These are phyloP conservation scores for Solanum clarkiae DNA, from an alignment of 257 asterid genomes.

Conservation along the genomic window DNA sequence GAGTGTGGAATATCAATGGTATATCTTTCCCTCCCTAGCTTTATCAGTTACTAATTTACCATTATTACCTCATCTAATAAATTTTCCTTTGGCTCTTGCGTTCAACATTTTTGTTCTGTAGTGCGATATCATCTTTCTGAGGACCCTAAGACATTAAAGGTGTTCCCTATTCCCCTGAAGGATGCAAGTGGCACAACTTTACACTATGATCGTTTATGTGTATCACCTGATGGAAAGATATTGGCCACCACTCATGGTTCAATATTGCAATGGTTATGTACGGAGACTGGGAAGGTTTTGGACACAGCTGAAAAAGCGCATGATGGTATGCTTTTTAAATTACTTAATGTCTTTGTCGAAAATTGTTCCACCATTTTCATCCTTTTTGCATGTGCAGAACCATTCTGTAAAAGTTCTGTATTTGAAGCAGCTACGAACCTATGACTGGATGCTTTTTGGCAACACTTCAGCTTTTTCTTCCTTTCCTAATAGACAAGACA, in stretches of 20 bases:
- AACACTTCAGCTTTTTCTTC: not conserved
- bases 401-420: not conserved
- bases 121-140: constrained; percentile 93
- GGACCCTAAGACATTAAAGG: constrained; percentile 93
- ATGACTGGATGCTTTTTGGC: not conserved
- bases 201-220: constrained; percentile 73
- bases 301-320: constrained; percentile 94
- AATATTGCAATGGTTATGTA: constrained; percentile 78
- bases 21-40: constrained; percentile 1
- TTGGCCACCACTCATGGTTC: constrained; percentile 87
- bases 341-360: not conserved
- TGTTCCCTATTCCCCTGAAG: constrained; percentile 77
- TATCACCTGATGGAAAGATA: constrained; percentile 88
- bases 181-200: constrained; percentile 63
- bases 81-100: not conserved
- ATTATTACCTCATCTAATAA: not conserved
- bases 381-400: not conserved
- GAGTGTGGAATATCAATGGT: constrained; percentile 95
- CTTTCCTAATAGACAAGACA: not conserved
- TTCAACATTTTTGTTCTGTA: constrained; percentile 20
- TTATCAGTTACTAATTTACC: not conserved
- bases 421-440: not conserved
- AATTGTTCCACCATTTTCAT: not conserved
- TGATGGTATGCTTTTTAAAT: constrained; percentile 49
- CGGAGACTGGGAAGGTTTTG: constrained; percentile 82